Conservation (phyloP, 257 asterid genomes). For the Solanum boliviense region DNA sequence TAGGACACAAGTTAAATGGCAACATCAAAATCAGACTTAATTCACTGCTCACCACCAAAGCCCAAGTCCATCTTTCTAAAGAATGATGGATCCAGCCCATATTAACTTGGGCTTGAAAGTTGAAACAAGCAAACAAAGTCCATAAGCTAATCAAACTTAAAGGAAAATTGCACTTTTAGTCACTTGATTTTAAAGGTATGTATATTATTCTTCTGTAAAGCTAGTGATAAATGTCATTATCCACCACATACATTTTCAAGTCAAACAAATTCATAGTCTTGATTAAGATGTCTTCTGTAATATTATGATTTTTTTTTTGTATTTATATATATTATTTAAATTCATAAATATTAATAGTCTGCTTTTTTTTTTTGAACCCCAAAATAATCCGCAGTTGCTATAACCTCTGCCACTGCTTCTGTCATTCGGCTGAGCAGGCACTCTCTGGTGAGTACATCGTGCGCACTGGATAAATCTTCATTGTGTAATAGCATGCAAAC, state of each 20-base stretch:
- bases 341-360: too few relatives aligned
- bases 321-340: too few relatives aligned
- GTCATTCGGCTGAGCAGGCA: neutral
- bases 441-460: neutral
- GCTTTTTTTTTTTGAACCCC: too few relatives aligned
- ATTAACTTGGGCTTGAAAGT: neutral
- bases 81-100: neutral
- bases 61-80: neutral
- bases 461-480: fast-evolving
- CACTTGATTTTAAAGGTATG: neutral
- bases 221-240: neutral
- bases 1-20: neutral
- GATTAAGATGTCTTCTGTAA: neutral
- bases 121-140: neutral
- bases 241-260: neutral
- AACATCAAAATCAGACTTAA: neutral
- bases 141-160: neutral
- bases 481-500: neutral
- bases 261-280: neutral
- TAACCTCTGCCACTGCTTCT: neutral
- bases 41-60: neutral
- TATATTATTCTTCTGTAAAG: neutral
- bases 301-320: neutral
- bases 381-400: too few relatives aligned
- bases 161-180: neutral